These are phyloP conservation scores for Hygrocybe coccinea DNA, from an alignment of 768 basidiomycete species.

Conservation along the genomic window DNA sequence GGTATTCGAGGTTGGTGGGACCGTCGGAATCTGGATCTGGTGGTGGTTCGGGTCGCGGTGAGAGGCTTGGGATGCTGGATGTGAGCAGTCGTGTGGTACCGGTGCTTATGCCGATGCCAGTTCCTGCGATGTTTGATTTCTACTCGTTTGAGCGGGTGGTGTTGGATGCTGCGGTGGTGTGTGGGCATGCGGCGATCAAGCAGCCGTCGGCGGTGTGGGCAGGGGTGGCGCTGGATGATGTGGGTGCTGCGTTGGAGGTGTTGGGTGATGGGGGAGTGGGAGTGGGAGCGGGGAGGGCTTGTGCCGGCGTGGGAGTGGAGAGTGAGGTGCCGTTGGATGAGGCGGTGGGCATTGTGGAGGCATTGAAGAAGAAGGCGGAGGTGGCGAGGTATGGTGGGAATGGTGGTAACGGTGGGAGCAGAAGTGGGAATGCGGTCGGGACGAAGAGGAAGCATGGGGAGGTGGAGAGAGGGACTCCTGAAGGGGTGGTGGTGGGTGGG, in stretches of 20 bases:
- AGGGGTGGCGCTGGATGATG: slow-evolving; percentile 36
- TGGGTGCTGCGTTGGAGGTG: slow-evolving; percentile 22
- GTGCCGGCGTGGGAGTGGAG: background rate
- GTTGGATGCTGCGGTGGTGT: slow-evolving; percentile 62
- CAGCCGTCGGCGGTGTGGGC: slow-evolving; percentile 47
- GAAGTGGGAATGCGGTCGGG: slow-evolving; percentile 29
- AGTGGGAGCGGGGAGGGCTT: background rate
- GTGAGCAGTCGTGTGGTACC: background rate
- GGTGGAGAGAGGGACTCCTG: no score
- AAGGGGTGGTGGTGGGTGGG: background rate
- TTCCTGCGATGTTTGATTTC: slow-evolving; percentile 31
- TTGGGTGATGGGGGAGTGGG: slow-evolving; percentile 13
- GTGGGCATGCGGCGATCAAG: slow-evolving; percentile 57
- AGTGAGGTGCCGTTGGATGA: slow-evolving; percentile 14
- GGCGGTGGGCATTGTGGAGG: slow-evolving; percentile 21
- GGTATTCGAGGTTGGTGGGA: background rate
- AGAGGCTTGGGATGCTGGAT: background rate
- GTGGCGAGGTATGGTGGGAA: slow-evolving; percentile 10
- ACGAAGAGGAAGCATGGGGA: slow-evolving; percentile 7
- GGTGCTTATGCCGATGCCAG: no score
- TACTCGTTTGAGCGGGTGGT: slow-evolving; percentile 58
- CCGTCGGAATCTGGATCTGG: background rate
- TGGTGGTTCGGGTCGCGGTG: no score
- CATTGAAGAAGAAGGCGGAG: slow-evolving; percentile 23
- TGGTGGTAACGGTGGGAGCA: slow-evolving; percentile 11